These are phyloP conservation scores for Cordyceps farinosa DNA, from an alignment of 2,329 filamentous ascomycete genomes.

Conservation along the genomic window DNA sequence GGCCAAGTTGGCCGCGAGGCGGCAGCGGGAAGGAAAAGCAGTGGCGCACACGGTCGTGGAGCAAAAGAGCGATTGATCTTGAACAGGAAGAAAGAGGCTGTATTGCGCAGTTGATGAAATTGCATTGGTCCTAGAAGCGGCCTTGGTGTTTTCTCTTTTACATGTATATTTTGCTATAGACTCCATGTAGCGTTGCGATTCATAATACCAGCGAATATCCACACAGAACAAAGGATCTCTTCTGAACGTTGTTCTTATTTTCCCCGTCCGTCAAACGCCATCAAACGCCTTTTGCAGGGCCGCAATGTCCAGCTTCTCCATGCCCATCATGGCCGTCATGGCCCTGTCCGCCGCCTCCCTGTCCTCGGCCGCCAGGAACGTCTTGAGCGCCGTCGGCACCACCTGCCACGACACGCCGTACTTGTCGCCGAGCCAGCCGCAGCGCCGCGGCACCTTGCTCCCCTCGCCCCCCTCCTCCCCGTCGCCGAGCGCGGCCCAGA, in stretches of 20 bases:
- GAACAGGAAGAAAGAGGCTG: not conserved
- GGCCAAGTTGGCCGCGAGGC: not conserved
- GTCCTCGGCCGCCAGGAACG: constrained; percentile 34
- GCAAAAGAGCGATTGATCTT: not conserved
- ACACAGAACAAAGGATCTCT: not conserved
- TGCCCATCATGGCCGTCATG: constrained; percentile 22
- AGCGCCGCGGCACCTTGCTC: constrained; percentile 31
- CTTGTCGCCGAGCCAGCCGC: constrained; percentile 45
- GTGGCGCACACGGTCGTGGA: not conserved
- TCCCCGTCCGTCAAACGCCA: not conserved
- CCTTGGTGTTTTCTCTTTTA: not conserved
- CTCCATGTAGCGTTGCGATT: constrained; percentile 8
- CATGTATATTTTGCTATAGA: not conserved
- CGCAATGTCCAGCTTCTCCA: constrained; percentile 17
- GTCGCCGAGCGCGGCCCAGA: constrained; percentile 41
- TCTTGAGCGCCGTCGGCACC: constrained; percentile 35
- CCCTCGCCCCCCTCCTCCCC: constrained; percentile 30
- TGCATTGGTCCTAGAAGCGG: not conserved
- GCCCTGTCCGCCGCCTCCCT: constrained; percentile 25
- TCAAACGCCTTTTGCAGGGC: constrained; percentile 10
- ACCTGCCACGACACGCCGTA: constrained; percentile 48
- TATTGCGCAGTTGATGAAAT: not conserved
- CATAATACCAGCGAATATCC: not conserved
- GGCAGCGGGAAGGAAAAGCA: constrained; percentile 3
- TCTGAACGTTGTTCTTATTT: not conserved